Conservation (phyloP, 352 stramenopile genomes). For the Phytopythium aichiense region DNA sequence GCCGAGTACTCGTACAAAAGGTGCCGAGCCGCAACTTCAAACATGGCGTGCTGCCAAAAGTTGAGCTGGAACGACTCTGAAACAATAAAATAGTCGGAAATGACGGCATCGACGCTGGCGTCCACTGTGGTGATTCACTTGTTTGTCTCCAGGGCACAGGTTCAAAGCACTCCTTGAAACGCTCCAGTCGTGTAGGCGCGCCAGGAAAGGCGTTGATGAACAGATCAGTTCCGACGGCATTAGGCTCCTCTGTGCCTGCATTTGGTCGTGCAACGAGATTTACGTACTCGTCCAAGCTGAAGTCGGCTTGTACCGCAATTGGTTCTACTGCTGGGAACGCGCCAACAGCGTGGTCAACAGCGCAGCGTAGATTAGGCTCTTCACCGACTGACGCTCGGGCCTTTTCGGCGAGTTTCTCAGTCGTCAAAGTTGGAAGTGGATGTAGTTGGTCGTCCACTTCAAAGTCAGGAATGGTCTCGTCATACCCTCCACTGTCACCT, state of each 20-base stretch:
- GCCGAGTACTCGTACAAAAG: constrained; percentile 13
- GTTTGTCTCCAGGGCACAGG: constrained; percentile 1
- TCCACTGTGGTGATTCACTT: neutral
- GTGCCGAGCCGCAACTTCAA: constrained; percentile 18
- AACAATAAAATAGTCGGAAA: constrained; percentile 15
- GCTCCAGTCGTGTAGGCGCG: constrained; percentile 6
- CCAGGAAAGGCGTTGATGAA: constrained; percentile 12
- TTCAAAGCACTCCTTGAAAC: constrained; percentile 9
- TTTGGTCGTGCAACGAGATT: neutral
- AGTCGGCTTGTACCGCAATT: too few relatives aligned
- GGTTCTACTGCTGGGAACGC: too few relatives aligned
- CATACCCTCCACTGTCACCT: too few relatives aligned
- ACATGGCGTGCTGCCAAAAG: constrained; percentile 25
- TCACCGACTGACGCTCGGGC: too few relatives aligned
- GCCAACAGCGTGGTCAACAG: too few relatives aligned
- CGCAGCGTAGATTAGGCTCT: too few relatives aligned
- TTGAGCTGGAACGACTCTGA: constrained; percentile 16
- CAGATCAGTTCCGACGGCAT: neutral
- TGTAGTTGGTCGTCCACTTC: too few relatives aligned
- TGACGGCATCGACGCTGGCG: neutral
- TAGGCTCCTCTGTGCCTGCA: too few relatives aligned
- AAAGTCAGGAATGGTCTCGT: too few relatives aligned
- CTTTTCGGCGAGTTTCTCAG: too few relatives aligned
- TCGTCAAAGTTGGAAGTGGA: too few relatives aligned
- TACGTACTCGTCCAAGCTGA: neutral